Evolutionary conservation across 345 rosid genomes (phyloP).

Genomic region (Clarkia xantiana): DNA sequence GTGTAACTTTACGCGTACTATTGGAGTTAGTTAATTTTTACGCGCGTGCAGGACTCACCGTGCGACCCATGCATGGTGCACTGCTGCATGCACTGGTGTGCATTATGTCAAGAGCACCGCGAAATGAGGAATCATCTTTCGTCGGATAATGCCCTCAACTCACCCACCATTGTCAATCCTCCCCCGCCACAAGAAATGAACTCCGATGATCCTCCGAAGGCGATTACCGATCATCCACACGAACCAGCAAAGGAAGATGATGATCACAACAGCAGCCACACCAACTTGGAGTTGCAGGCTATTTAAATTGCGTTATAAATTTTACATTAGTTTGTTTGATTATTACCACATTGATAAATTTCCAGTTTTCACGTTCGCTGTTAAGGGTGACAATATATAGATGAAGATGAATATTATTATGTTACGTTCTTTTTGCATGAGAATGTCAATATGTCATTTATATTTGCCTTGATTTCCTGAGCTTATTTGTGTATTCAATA

Average conservation of each 20-base stretch:
- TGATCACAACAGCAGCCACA: slow-evolving; percentile 2
- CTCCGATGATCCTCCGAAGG: slow-evolving; percentile 14
- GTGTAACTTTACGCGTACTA: no score
- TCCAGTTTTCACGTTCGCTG: no score
- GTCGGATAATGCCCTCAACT: slow-evolving; percentile 25
- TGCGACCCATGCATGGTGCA: slow-evolving; percentile 79
- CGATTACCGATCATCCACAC: slow-evolving; percentile 4
- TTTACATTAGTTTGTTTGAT: no score
- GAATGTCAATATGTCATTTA: no score
- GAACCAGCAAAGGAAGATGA: slow-evolving; percentile 27
- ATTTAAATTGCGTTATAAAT: no score
- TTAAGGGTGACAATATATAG: no score
- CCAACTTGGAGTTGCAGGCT: slow-evolving; percentile 40
- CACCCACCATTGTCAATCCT: slow-evolving; percentile 45
- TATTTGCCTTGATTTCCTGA: no score
- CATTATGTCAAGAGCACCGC: slow-evolving; percentile 83
- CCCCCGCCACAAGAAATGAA: slow-evolving; percentile 73
- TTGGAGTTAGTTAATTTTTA: slow-evolving; percentile 1
- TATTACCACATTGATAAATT: no score
- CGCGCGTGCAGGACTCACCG: slow-evolving; percentile 50
- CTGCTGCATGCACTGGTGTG: slow-evolving; percentile 85
- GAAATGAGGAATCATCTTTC: slow-evolving; percentile 81
- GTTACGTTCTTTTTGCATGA: no score
- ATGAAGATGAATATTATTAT: no score
- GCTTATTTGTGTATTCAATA: no score